phyloP scores from a whole-genome alignment of 441 rosid species.

The Gossypium schwendimanii region DNA sequence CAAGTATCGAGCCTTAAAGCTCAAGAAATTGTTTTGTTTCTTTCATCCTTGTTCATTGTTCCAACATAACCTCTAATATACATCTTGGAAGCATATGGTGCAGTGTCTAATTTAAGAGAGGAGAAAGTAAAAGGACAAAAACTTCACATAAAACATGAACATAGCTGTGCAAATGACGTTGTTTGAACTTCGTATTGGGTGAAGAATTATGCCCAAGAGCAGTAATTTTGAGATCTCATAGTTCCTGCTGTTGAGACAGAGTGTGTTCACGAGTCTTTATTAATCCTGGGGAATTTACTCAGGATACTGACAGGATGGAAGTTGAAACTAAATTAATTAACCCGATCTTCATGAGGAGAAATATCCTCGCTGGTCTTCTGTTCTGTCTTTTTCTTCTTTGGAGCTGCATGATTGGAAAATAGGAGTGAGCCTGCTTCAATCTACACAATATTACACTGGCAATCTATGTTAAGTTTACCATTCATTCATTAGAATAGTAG shows the following conservation, averaged over 20 bases:
- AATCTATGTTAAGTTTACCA: constrained; percentile 25
- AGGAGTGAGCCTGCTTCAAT: constrained; percentile 11
- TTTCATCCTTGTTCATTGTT: too few relatives aligned
- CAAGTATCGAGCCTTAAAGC: too few relatives aligned
- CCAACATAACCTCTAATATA: neutral
- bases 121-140: neutral
- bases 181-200: neutral
- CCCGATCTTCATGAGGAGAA: constrained; percentile 29
- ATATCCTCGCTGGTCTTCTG: constrained; percentile 20
- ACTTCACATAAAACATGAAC: neutral
- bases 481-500: constrained; percentile 19
- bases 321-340: neutral
- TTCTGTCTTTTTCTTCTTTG: constrained; percentile 15
- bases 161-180: neutral
- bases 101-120: neutral
- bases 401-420: constrained; percentile 32
- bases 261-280: neutral
- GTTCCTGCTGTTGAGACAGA: neutral
- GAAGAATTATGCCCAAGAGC: neutral
- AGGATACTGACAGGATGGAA: neutral
- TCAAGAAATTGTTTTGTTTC: too few relatives aligned
- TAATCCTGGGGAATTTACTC: constrained; percentile 1
- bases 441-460: neutral
- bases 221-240: neutral
- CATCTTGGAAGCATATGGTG: neutral